Percentiles rank a stretch among this genome's conserved stretches.
phyloP scores from a whole-genome alignment of 495 filamentous ascomycete species.

The Pseudomonodictys pantanalensis region DNA sequence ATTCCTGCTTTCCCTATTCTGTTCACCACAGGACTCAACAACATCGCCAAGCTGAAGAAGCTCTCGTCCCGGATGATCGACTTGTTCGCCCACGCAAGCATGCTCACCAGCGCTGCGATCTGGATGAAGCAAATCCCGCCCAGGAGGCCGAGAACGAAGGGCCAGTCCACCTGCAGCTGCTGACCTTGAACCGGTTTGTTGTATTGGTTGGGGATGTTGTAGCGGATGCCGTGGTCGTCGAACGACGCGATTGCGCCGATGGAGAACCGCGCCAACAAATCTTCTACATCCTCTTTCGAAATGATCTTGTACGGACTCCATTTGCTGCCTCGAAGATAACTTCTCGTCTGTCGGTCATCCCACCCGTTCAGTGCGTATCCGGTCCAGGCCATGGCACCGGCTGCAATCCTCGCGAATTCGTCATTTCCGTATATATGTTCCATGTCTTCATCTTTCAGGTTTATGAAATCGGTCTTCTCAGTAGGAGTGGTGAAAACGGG shows the following conservation, averaged over 20 bases:
- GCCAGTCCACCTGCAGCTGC: slow-evolving; percentile 29
- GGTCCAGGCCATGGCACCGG: slow-evolving; percentile 30
- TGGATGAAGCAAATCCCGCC: slow-evolving; percentile 27
- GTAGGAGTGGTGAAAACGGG: slow-evolving; percentile 3
- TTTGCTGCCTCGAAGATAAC: slow-evolving; percentile 17
- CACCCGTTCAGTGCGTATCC: slow-evolving; percentile 14
- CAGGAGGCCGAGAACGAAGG: slow-evolving; percentile 17
- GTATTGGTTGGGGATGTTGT: slow-evolving; percentile 19
- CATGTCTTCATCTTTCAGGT: slow-evolving; percentile 9
- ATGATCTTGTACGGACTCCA: slow-evolving; percentile 24
- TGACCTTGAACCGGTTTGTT: slow-evolving; percentile 19
- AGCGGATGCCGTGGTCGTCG: slow-evolving; percentile 26
- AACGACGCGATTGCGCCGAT: slow-evolving; percentile 29
- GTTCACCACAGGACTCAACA: slow-evolving; percentile 28
- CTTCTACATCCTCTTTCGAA: slow-evolving; percentile 13
- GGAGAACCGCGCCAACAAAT: slow-evolving; percentile 20
- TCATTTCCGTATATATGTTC: slow-evolving; percentile 26
- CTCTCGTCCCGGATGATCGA: slow-evolving; percentile 29
- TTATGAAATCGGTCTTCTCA: slow-evolving; percentile 16
- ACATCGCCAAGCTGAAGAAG: slow-evolving; percentile 28
- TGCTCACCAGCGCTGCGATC: slow-evolving; percentile 18
- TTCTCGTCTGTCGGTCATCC: slow-evolving; percentile 1
- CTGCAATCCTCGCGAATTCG: slow-evolving; percentile 25
- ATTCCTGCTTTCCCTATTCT: slow-evolving; percentile 22
- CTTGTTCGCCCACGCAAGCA: slow-evolving; percentile 29